Evolutionary conservation across 768 basidiomycete species (phyloP).

Genomic region (Suillus occidentalis): DNA sequence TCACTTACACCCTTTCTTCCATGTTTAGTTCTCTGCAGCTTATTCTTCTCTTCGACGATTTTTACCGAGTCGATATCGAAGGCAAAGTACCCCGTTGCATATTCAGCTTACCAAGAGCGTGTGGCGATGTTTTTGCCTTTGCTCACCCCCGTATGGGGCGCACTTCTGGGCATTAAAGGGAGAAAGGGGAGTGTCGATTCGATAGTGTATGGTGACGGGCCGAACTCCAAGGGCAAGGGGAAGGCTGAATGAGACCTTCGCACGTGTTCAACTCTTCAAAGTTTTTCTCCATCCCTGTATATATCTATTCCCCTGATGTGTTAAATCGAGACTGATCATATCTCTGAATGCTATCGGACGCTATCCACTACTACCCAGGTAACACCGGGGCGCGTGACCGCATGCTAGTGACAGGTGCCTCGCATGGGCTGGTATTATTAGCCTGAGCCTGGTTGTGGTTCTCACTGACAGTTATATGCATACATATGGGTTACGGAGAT

Average conservation of each 20-base stretch:
- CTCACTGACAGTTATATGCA: background rate
- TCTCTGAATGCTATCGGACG: background rate
- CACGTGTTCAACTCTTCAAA: background rate
- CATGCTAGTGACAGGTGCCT: background rate
- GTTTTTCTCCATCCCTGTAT: background rate
- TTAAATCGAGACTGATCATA: background rate
- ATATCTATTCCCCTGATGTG: background rate
- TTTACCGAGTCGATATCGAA: conserved; percentile 81
- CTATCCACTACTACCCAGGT: background rate
- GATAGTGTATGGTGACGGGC: conserved; percentile 42
- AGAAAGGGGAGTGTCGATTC: conserved; percentile 38
- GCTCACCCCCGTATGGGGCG: conserved; percentile 45
- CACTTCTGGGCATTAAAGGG: conserved; percentile 38
- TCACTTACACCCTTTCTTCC: conserved; percentile 47
- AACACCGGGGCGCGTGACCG: no score
- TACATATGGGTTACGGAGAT: background rate
- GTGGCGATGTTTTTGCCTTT: conserved; percentile 78
- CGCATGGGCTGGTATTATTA: background rate
- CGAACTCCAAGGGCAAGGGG: conserved; percentile 10
- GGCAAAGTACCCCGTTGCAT: conserved; percentile 70
- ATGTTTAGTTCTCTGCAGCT: conserved; percentile 57
- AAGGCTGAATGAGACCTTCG: conserved; percentile 20
- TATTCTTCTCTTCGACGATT: conserved; percentile 77
- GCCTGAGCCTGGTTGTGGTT: background rate
- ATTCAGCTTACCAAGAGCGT: conserved; percentile 69